Percentiles rank a stretch among this genome's conserved stretches.
Evolutionary conservation across 1,284 basidiomycete genomes (phyloP).

Genomic region (Leccinum cinnamomeum): DNA sequence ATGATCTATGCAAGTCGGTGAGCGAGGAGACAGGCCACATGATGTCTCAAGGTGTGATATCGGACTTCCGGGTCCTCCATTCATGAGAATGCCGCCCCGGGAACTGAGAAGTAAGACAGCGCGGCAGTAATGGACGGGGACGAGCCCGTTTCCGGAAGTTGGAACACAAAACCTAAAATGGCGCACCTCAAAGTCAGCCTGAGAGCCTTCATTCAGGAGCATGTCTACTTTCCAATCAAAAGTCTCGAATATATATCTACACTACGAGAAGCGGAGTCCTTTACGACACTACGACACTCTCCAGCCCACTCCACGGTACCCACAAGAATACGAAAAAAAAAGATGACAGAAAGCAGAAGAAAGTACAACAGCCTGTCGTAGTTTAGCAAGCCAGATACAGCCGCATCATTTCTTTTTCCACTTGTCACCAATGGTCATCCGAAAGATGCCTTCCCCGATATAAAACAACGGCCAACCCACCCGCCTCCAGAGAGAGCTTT

Average conservation of each 20-base stretch:
- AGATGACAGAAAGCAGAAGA: background rate
- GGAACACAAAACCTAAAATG: too few species aligned
- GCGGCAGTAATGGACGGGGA: background rate
- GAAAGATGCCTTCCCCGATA: background rate
- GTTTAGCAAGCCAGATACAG: background rate
- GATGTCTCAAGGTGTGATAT: background rate
- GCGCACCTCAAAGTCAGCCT: background rate
- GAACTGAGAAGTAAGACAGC: background rate
- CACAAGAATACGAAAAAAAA: background rate
- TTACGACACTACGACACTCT: background rate
- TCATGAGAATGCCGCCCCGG: background rate
- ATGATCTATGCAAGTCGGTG: background rate
- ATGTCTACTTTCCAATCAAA: background rate
- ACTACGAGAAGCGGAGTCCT: background rate
- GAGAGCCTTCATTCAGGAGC: background rate
- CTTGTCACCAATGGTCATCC: background rate
- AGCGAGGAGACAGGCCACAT: background rate
- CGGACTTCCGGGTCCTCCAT: background rate
- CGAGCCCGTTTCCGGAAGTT: background rate
- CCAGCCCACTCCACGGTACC: background rate
- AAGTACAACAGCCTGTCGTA: background rate
- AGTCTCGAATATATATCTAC: background rate
- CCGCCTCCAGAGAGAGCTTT: conserved; percentile 24
- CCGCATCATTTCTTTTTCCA: conserved; percentile 13
- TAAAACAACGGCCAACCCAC: conserved; percentile 25